Conservation (phyloP, 495 filamentous ascomycete species). For the Letharia lupina region DNA sequence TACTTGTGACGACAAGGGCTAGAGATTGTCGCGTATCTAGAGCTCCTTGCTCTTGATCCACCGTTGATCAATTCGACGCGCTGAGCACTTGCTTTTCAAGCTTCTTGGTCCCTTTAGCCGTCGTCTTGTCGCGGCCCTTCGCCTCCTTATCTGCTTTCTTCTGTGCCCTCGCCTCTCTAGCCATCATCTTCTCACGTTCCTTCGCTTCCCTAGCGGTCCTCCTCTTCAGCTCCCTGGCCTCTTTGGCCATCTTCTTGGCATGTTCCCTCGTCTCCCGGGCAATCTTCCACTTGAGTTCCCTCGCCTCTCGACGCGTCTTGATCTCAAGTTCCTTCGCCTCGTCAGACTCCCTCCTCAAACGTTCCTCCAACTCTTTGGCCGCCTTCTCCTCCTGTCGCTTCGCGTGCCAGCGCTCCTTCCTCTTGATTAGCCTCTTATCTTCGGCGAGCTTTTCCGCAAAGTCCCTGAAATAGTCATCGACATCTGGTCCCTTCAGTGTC, state of each 20-base stretch:
- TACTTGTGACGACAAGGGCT: background rate
- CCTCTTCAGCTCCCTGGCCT: background rate
- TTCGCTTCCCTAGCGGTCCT: background rate
- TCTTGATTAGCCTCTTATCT: background rate
- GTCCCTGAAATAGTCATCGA: background rate
- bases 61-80: background rate
- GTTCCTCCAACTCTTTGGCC: background rate
- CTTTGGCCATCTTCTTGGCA: background rate
- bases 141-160: background rate
- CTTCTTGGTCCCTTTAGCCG: background rate
- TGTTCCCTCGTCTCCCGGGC: background rate
- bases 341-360: background rate
- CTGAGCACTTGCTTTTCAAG: background rate
- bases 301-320: background rate
- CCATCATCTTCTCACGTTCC: constrained; percentile 2
- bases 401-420: background rate
- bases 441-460: background rate
- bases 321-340: background rate
- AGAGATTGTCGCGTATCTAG: background rate
- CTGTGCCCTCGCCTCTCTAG: background rate
- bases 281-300: background rate
- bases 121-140: background rate
- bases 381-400: background rate
- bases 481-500: background rate
- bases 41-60: background rate